Percentiles rank a stretch among this genome's conserved stretches.
phyloP scores from a whole-genome alignment of 345 rosid species.

The Balakata baccata region DNA sequence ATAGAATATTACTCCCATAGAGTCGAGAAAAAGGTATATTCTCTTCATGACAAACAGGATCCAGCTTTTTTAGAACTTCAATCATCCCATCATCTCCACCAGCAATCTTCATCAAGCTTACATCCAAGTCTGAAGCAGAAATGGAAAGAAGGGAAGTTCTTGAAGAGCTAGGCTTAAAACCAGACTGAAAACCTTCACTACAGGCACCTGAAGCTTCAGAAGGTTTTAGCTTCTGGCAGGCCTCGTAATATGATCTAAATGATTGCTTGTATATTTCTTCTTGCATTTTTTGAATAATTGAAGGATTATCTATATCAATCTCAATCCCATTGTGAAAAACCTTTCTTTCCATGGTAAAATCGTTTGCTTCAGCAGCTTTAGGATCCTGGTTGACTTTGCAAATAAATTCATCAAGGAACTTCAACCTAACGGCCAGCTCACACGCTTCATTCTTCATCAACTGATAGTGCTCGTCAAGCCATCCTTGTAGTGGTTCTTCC shows the following conservation, averaged over 20 bases:
- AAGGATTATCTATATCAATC: constrained; percentile 59
- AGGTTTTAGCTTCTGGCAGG: constrained; percentile 67
- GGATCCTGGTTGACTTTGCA: constrained; percentile 40
- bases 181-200: constrained; percentile 79
- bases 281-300: constrained; percentile 50
- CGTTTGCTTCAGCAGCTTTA: constrained; percentile 51
- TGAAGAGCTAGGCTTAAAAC: constrained; percentile 70
- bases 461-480: constrained; percentile 95
- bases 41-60: constrained; percentile 65
- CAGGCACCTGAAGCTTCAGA: constrained; percentile 87
- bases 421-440: constrained; percentile 87
- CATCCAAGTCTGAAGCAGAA: constrained; percentile 79
- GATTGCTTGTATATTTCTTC: constrained; percentile 69
- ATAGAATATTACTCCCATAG: constrained; percentile 71
- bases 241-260: constrained; percentile 75
- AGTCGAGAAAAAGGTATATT: constrained; percentile 88
- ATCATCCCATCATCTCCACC: constrained; percentile 92
- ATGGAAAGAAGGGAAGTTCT: constrained; percentile 77
- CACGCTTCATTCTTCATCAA: constrained; percentile 78
- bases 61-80: constrained; percentile 72
- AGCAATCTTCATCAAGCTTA: constrained; percentile 68
- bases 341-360: constrained; percentile 46
- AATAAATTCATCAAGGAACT: constrained; percentile 67
- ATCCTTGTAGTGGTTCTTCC: constrained; percentile 96
- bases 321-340: constrained; percentile 55